These are phyloP conservation scores for Sonneratia alba DNA, from an alignment of 345 rosid genomes.

Conservation along the genomic window DNA sequence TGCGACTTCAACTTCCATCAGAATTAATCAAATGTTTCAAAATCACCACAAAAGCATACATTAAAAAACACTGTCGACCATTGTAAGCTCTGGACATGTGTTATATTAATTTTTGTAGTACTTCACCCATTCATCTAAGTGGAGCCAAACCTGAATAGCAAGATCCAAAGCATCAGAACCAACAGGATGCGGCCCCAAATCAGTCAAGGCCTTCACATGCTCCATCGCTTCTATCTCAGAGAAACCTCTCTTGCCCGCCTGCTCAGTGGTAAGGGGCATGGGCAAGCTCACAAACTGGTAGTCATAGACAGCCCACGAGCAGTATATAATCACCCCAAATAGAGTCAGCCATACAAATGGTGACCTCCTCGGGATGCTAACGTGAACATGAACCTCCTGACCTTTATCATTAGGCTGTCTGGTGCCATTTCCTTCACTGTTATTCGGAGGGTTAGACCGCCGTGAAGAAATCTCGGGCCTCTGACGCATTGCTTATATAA, in stretches of 20 bases:
- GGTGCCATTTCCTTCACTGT: not conserved
- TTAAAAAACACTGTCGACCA: not conserved
- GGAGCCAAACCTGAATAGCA: conserved; percentile 51
- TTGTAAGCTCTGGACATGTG: not conserved
- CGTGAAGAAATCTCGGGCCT: conserved; percentile 5
- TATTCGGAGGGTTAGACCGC: not conserved
- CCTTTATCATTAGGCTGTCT: not conserved
- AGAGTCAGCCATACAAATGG: conserved; percentile 43
- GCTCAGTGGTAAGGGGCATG: conserved; percentile 49
- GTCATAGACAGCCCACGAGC: conserved; percentile 51
- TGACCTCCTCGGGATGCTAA: conserved; percentile 30
- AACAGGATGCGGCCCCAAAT: conserved; percentile 77
- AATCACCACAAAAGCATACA: not conserved
- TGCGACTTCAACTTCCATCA: not conserved
- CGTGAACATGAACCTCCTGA: not conserved
- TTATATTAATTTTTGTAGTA: not conserved
- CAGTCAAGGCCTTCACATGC: conserved; percentile 71
- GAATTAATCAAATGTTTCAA: not conserved
- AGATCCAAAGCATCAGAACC: conserved; percentile 70
- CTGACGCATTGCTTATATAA: not conserved
- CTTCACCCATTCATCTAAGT: not conserved
- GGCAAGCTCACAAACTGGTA: conserved; percentile 65
- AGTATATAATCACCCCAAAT: conserved; percentile 34
- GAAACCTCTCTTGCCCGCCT: conserved; percentile 91
- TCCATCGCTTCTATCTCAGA: conserved; percentile 72